A percentile compares a stretch with the other conserved stretches of the same genome.
Conservation (phyloP, 192 early-diverging fungal genomes). For the Cetraspora pellucida region DNA sequence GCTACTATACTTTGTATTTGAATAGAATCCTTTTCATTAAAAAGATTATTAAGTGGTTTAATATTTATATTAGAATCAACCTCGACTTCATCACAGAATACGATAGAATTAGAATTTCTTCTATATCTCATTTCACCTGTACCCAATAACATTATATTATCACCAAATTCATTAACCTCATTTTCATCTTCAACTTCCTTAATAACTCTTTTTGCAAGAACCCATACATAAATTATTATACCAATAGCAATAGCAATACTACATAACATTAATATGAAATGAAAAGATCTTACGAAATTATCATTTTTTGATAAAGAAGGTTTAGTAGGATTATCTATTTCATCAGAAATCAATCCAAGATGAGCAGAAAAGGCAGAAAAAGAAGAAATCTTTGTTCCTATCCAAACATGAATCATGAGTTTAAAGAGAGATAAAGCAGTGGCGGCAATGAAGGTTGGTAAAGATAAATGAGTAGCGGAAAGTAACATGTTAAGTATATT, state of each 20-base stretch:
- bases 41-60: too few species aligned
- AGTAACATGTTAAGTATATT: constrained; percentile 63
- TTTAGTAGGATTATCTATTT: neutral
- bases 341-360: constrained; percentile 18
- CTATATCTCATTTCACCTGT: neutral
- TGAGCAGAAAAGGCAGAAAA: constrained; percentile 41
- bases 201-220: constrained; percentile 46
- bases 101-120: neutral
- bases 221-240: constrained; percentile 55
- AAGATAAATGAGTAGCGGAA: constrained; percentile 56
- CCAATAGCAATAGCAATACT: constrained; percentile 46
- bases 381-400: constrained; percentile 60
- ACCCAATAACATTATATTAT: constrained; percentile 6
- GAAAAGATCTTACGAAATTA: constrained; percentile 2
- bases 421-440: constrained; percentile 62
- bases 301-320: constrained; percentile 26
- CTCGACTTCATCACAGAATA: too few species aligned
- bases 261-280: constrained; percentile 32
- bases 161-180: constrained; percentile 29
- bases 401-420: constrained; percentile 61
- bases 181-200: constrained; percentile 42
- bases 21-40: too few species aligned
- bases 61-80: too few species aligned
- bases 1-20: too few species aligned
- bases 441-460: constrained; percentile 46